Percentiles rank a stretch among this genome's conserved stretches.
Conservation (phyloP, 2,329 filamentous ascomycete genomes). For the Pseudocercospora vitis region DNA sequence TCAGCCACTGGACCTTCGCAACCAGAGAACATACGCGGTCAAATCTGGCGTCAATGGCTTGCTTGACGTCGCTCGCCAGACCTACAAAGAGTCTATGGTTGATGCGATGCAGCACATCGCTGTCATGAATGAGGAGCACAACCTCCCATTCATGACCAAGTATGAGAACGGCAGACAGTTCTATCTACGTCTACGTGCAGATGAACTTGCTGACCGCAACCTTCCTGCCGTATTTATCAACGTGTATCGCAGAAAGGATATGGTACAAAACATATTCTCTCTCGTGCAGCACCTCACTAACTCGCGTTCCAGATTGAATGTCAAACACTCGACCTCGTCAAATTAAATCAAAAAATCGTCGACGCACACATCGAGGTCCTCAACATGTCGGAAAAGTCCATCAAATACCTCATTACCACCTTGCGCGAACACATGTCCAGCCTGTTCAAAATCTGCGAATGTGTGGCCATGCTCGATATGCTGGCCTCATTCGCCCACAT, state of each 20-base stretch:
- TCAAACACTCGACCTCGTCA: conserved; percentile 80
- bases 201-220: conserved; percentile 60
- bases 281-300: no score
- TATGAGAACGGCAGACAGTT: conserved; percentile 79
- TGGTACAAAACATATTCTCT: no score
- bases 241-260: conserved; percentile 67
- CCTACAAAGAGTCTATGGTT: conserved; percentile 83
- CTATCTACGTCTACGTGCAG: conserved; percentile 66
- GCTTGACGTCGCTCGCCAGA: conserved; percentile 82
- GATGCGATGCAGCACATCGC: conserved; percentile 72
- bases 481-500: conserved; percentile 69
- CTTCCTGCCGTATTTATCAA: conserved; percentile 78
- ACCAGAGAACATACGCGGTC: conserved; percentile 87
- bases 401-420: conserved; percentile 69
- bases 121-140: conserved; percentile 60
- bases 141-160: conserved; percentile 65
- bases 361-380: conserved; percentile 83
- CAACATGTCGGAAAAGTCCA: conserved; percentile 71
- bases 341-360: conserved; percentile 70
- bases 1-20: conserved; percentile 78
- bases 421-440: conserved; percentile 69
- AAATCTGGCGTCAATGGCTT: conserved; percentile 82
- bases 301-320: conserved; percentile 84
- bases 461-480: conserved; percentile 76
- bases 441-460: conserved; percentile 82